phyloP scores from a whole-genome alignment of 768 basidiomycete species.

The Suillus subalutaceus region DNA sequence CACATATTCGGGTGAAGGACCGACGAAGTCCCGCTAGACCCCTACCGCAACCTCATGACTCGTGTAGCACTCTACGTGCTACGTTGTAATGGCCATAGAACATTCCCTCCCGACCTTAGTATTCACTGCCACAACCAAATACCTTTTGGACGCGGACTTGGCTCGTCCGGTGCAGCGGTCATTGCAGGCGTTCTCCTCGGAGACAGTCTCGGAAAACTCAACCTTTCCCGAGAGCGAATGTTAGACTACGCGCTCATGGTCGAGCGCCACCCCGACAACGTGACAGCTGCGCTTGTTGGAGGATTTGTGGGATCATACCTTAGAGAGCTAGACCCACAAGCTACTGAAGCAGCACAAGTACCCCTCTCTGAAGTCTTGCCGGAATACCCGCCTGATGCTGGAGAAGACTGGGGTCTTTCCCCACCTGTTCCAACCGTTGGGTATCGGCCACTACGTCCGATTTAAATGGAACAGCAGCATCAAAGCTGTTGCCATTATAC shows the following conservation, averaged over 20 bases:
- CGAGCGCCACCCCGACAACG: conserved; percentile 98
- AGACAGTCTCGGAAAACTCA: conserved; percentile 75
- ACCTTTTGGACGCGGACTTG: conserved; percentile 96
- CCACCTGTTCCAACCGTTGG: conserved; percentile 86
- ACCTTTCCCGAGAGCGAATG: conserved; percentile 69
- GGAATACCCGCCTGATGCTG: conserved; percentile 92
- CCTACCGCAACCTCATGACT: conserved; percentile 96
- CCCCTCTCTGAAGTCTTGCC: conserved; percentile 96
- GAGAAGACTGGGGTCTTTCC: conserved; percentile 86
- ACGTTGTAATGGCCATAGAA: conserved; percentile 77
- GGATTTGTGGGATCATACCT: conserved; percentile 98
- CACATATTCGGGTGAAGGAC: conserved; percentile 87
- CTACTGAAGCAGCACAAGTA: conserved; percentile 83
- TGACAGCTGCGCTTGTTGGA: conserved; percentile 94
- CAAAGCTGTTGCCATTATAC: conserved; percentile 93
- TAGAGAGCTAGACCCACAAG: conserved; percentile 81
- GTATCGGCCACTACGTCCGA: conserved; percentile 92
- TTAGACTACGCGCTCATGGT: conserved; percentile 99
- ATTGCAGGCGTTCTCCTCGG: conserved; percentile 95
- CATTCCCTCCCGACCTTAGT: conserved; percentile 75
- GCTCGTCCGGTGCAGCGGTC: conserved; percentile 98
- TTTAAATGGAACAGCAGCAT: conserved; percentile 86
- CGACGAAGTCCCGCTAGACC: conserved; percentile 86
- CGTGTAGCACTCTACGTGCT: conserved; percentile 97
- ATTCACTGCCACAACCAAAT: conserved; percentile 91